Evolutionary conservation across 331 rosid species (phyloP), one percentile per base, ranked within the genome.

Genomic region (Telfairia occidentalis): DNA sequence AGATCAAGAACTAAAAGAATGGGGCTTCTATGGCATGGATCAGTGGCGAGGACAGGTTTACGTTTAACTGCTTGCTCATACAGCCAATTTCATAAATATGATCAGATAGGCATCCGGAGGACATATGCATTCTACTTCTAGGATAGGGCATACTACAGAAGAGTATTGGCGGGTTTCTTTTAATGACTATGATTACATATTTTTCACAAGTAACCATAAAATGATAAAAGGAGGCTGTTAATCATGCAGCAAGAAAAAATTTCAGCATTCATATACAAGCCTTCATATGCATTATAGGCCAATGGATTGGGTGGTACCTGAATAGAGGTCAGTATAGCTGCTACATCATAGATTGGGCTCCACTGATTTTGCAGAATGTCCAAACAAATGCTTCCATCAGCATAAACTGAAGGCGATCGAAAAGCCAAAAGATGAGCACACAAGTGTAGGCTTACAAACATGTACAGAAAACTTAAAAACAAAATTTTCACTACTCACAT

Each of bases 331-430:
- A 93, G 97, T 30, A 93, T 91, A 37, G 98, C 98, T 48, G 98
- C 98, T 38, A 93, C 98, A 61, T 93, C 98, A 76, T 93, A 93
- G 73, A 93, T 93, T 30, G 98, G 98, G 83, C 98, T 93, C 98
- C 98, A 93, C 71, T 93, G 98, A 75, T 93, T 93, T 83, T 93
- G 98, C 64, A 93, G 88, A 73, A 93, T 93, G 75, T 93, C 98
- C 87, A 93, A 84, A 67, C 98, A 93, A 16, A 93, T 93, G 74
- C 98, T 93, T 82, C 98, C 98, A 81, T 93, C 98, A 4, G 98
- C 98, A 79, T 93, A 93, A 84, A 93, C 98, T 93, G 88, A 23
- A 30, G 19, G 43, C 28, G 2, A 71, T 71, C 2, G 16, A 71
- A 30, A 71, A 29, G 10, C 10, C 19, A 71, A 48, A 71, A n/a